Conservation (phyloP, 371 early-diverging fungal genomes). For the Coemansia sp. region DNA sequence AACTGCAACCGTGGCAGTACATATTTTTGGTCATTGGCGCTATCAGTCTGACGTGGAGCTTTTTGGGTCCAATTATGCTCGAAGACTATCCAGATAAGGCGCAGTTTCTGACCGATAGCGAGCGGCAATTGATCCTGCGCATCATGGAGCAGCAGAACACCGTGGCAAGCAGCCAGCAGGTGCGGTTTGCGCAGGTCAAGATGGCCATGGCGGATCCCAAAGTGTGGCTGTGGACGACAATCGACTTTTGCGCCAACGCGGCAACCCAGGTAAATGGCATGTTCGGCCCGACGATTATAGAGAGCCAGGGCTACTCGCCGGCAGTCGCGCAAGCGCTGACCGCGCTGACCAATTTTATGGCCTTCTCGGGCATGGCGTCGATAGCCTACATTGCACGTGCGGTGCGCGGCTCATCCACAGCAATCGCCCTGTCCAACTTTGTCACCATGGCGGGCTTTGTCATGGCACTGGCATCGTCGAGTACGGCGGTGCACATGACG, state of each 20-base stretch:
- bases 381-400: slow-evolving; percentile 27
- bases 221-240: slow-evolving; percentile 48
- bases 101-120: slow-evolving; percentile 33
- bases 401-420: slow-evolving; percentile 24
- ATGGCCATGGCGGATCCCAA: slow-evolving; percentile 44
- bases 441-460: slow-evolving; percentile 27
- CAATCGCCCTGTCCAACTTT: slow-evolving; percentile 31
- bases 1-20: slow-evolving; percentile 29
- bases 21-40: slow-evolving; percentile 39
- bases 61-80: slow-evolving; percentile 25
- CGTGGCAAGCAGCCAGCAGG: slow-evolving; percentile 22
- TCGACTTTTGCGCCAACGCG: slow-evolving; percentile 50
- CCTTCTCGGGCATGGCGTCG: slow-evolving; percentile 35
- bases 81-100: slow-evolving; percentile 48
- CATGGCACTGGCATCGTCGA: slow-evolving; percentile 25
- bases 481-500: slow-evolving; percentile 5
- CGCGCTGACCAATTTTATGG: slow-evolving; percentile 44
- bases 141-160: slow-evolving; percentile 45
- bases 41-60: slow-evolving; percentile 29
- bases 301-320: slow-evolving; percentile 40
- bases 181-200: slow-evolving; percentile 40
- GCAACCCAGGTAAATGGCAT: slow-evolving; percentile 48
- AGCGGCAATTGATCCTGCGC: slow-evolving; percentile 20
- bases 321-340: slow-evolving; percentile 30
- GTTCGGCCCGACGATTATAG: slow-evolving; percentile 48